Percentiles rank a stretch among this genome's conserved stretches.
These are phyloP conservation scores for Aspergillus ibericus DNA, from an alignment of 2,329 filamentous ascomycete genomes.

Conservation along the genomic window DNA sequence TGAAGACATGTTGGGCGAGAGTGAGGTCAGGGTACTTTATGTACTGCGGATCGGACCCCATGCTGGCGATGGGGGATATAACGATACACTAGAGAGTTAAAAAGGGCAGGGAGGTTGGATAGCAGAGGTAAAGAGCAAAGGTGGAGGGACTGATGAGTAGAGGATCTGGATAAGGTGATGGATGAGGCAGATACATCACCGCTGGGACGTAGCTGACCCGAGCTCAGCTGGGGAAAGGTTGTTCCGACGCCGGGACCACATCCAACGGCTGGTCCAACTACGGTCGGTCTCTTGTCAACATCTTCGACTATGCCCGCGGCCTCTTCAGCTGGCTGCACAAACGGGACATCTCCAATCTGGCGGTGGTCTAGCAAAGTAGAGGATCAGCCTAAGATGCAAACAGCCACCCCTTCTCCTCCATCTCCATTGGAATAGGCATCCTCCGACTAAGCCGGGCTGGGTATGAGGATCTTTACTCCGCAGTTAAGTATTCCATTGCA, in stretches of 20 bases:
- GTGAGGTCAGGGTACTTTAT: constrained; percentile 64
- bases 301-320: not conserved
- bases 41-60: constrained; percentile 64
- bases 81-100: not conserved
- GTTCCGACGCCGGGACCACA: constrained; percentile 24
- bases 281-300: too few species aligned
- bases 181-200: constrained; percentile 24
- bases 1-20: constrained; percentile 67
- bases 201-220: constrained; percentile 24
- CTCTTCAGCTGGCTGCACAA: too few species aligned
- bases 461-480: too few species aligned
- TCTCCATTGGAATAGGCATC: too few species aligned
- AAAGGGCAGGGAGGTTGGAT: constrained; percentile 2
- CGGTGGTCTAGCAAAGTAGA: too few species aligned
- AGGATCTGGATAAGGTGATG: constrained; percentile 14
- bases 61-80: constrained; percentile 44
- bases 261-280: not conserved
- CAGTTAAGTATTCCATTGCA: too few species aligned
- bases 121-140: constrained; percentile 8
- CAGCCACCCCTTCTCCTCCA: too few species aligned
- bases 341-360: too few species aligned
- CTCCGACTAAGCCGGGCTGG: too few species aligned
- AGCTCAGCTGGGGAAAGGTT: constrained; percentile 41
- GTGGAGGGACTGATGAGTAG: constrained; percentile 18
- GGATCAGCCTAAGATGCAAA: too few species aligned